Conservation (phyloP, 106 monocot species). For the Platanthera zijinensis region DNA sequence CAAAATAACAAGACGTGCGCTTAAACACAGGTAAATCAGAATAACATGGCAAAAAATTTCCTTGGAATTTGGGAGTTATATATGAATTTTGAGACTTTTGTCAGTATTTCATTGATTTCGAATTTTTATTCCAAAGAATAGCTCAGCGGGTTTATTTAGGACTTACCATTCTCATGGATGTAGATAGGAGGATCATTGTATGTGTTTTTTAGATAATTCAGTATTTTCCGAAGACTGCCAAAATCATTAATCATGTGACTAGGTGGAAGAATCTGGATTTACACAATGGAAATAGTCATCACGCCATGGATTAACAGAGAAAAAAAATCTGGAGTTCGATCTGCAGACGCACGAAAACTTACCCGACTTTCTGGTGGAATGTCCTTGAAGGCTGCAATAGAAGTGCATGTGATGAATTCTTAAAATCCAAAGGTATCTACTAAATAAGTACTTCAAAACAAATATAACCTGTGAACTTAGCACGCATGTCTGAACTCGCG, state of each 20-base stretch:
- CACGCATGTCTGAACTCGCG: conserved; percentile 21
- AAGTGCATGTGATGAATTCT: background rate
- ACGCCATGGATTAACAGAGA: background rate
- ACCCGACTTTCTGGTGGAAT: background rate
- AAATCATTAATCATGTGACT: background rate
- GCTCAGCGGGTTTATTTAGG: background rate
- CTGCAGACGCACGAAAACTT: background rate
- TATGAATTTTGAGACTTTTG: background rate
- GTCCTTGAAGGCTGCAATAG: background rate
- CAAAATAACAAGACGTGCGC: background rate
- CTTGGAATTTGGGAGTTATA: background rate
- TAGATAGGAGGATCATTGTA: conserved; percentile 43
- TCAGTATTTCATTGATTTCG: background rate
- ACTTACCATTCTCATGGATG: conserved; percentile 54
- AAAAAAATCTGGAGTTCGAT: background rate
- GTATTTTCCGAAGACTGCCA: conserved; percentile 17
- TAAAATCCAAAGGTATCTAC: background rate
- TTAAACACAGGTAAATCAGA: background rate
- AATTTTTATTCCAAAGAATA: background rate
- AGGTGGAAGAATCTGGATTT: conserved; percentile 4
- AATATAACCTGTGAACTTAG: conserved; percentile 16
- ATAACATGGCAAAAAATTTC: background rate
- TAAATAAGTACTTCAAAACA: background rate
- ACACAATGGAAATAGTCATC: background rate
- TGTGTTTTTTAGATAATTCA: conserved; percentile 25